Evolutionary conservation across 352 stramenopile species (phyloP), one percentile per base, ranked within the genome.

Genomic region (Elongisporangium anandrum): DNA sequence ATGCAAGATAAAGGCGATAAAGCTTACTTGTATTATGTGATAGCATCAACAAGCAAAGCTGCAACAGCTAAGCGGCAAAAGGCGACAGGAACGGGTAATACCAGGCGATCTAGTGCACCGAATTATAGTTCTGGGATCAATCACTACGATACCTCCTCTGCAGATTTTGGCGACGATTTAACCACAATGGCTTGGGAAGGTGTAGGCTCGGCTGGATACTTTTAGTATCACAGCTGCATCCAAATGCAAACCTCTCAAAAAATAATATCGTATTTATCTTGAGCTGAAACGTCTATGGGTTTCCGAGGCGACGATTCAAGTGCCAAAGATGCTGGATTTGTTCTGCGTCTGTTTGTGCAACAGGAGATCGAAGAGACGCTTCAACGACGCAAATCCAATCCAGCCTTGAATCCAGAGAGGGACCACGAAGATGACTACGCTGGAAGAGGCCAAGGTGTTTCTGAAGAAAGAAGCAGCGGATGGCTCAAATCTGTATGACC

Each of bases 391-490:
- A 52, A 38, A 65, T 21, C 48, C n/a, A 16, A 45, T 26, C 29
- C 26, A 34, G 22, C 4, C 26, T 16, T 29, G 21, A 50, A 39
- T 48, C 19, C 51, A 24, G 4, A n/a, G 29, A 21, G 13, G 5
- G n/a, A 47, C 16, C 15, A 50, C 54, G 26, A 54, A 9, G 9
- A 90, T 88, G 77, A 87, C 79, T 60, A 90, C 79, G 50, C 66
- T 96, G 50, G 90, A 97, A 34, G 83, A 94, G 63, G 89, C 88
- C 20, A 96, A 96, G 64, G 88, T 90, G 2, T 96, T 94, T 63
- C 61, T 97, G 56, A 88, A 95, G 71, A 87, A 93, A 53, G 81
- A 95, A 45, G 66, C 64, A 7, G 48, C 54, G 5, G 83, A 92
- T 51, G 86, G 85, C 34, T 89, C 86, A 12, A 93, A 89, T 60